A percentile compares a stretch with the other conserved stretches of the same genome.
phyloP scores from a whole-genome alignment of 2,329 filamentous ascomycete species.

The Fusarium sp. region DNA sequence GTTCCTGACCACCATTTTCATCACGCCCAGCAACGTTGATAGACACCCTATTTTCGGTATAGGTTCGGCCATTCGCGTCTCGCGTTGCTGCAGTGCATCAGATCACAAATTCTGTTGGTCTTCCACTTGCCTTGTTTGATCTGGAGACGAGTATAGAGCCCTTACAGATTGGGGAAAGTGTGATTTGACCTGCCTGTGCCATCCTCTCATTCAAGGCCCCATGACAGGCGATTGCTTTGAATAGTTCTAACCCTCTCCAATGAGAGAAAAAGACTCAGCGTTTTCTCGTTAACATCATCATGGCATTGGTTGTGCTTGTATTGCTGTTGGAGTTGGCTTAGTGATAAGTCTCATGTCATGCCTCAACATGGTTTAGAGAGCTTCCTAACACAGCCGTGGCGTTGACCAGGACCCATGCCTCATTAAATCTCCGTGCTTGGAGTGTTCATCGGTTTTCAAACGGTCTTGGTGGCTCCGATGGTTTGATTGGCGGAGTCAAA shows the following conservation, averaged over 20 bases:
- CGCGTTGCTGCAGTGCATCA: conserved; percentile 23
- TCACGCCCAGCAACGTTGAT: conserved; percentile 11
- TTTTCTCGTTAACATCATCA: conserved; percentile 4
- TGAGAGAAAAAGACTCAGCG: not conserved
- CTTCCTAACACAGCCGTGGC: conserved; percentile 14
- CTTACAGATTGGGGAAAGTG: conserved; percentile 19
- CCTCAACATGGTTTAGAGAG: not conserved
- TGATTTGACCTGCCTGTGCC: conserved; percentile 11
- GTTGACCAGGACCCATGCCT: conserved; percentile 10
- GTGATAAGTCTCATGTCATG: not conserved
- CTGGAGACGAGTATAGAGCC: conserved; percentile 4
- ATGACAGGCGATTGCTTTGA: conserved; percentile 13
- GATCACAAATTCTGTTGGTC: conserved; percentile 31
- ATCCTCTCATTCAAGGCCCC: not conserved
- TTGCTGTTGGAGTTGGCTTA: not conserved
- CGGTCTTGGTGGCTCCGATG: conserved; percentile 37
- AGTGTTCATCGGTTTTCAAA: conserved; percentile 31
- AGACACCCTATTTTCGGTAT: conserved; percentile 15
- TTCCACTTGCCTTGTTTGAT: conserved; percentile 15
- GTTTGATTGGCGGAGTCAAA: conserved; percentile 69
- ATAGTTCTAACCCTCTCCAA: not conserved
- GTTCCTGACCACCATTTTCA: conserved; percentile 23
- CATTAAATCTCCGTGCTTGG: conserved; percentile 3
- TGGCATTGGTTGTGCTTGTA: conserved; percentile 7
- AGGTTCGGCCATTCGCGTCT: conserved; percentile 31